phyloP scores from a whole-genome alignment of 371 early-diverging fungal species.

The Mucor plumbeus region DNA sequence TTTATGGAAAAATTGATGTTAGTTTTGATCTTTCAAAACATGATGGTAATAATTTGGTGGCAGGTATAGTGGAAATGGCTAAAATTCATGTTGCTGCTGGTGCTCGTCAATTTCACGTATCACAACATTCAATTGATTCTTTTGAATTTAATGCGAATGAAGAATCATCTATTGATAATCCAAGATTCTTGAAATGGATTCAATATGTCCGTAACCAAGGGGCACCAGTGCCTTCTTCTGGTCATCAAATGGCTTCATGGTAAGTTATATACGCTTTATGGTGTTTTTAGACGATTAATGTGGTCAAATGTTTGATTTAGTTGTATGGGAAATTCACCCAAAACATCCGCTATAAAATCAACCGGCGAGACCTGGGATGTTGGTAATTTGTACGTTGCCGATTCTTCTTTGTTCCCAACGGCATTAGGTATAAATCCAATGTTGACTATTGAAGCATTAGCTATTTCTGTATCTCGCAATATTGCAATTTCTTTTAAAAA shows the following conservation, averaged over 20 bases:
- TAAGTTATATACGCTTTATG: constrained; percentile 25
- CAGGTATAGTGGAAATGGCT: constrained; percentile 70
- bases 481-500: constrained; percentile 11
- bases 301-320: constrained; percentile 23
- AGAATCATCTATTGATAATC: constrained; percentile 41
- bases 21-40: constrained; percentile 67
- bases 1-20: constrained; percentile 58
- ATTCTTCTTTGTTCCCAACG: constrained; percentile 70
- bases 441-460: constrained; percentile 52
- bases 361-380: constrained; percentile 72
- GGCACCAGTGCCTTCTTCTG: constrained; percentile 33
- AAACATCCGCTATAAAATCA: constrained; percentile 58
- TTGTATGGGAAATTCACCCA: constrained; percentile 61
- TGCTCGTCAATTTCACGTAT: constrained; percentile 50
- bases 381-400: constrained; percentile 67
- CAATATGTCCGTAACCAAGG: constrained; percentile 18
- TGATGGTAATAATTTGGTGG: constrained; percentile 64
- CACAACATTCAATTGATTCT: background rate
- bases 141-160: constrained; percentile 35
- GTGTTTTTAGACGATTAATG: background rate
- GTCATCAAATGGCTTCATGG: constrained; percentile 76
- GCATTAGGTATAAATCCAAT: constrained; percentile 75
- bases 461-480: constrained; percentile 37
- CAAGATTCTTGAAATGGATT: constrained; percentile 40
- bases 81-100: constrained; percentile 52